phyloP scores from a whole-genome alignment of 1,284 basidiomycete genomes.

The Spongiforma sp. region DNA sequence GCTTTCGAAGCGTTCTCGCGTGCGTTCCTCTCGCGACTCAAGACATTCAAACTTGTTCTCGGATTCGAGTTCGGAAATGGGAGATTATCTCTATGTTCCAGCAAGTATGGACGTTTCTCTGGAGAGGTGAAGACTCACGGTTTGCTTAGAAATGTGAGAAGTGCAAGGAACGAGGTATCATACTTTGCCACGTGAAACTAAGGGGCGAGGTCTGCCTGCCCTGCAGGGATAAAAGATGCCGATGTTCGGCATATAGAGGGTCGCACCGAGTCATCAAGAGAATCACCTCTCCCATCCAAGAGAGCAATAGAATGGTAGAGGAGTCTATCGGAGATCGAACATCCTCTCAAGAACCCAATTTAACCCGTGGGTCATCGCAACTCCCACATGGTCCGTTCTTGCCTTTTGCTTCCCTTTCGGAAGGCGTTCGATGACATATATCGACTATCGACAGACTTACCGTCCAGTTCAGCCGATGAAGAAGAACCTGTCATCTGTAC shows the following conservation, averaged over 20 bases:
- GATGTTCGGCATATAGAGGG: constrained; percentile 5
- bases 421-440: no score
- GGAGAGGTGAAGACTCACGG: background rate
- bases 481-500: no score
- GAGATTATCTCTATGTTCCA: background rate
- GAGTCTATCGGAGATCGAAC: background rate
- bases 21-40: background rate
- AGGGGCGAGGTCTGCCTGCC: background rate
- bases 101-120: background rate
- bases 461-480: no score
- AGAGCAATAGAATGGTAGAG: background rate
- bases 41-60: no score
- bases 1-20: background rate
- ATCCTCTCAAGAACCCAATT: no score
- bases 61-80: background rate
- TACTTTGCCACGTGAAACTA: constrained; percentile 1
- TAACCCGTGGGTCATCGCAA: no score
- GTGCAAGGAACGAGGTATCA: background rate
- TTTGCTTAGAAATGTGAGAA: background rate
- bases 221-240: background rate
- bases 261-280: background rate
- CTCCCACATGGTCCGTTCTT: no score
- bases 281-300: background rate
- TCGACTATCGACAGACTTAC: no score
- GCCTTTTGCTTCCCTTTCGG: no score